phyloP scores from a whole-genome alignment of 768 basidiomycete genomes.

The Lepiota venenata region DNA sequence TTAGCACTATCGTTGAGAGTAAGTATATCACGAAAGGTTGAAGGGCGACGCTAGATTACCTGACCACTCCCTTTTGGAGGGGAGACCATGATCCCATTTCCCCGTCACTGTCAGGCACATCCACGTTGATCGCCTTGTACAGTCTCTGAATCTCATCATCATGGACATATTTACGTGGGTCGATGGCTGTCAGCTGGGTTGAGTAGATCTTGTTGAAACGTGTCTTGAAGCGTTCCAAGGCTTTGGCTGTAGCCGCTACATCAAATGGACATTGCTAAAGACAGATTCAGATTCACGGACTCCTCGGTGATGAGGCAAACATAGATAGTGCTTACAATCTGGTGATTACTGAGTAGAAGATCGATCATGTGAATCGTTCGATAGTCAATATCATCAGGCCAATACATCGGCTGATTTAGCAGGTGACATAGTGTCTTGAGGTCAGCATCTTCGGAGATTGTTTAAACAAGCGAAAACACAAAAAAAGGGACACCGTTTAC shows the following conservation, averaged over 20 bases:
- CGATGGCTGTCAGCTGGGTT: constrained; percentile 36
- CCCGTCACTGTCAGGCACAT: constrained; percentile 12
- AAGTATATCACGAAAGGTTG: background rate
- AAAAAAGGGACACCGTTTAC: constrained; percentile 22
- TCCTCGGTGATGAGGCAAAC: background rate
- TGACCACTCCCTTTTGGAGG: background rate
- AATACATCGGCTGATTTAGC: constrained; percentile 50
- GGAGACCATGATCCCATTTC: constrained; percentile 9
- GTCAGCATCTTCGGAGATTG: constrained; percentile 42
- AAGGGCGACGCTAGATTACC: background rate
- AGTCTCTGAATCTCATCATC: constrained; percentile 26
- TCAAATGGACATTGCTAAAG: constrained; percentile 57
- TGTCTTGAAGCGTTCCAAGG: constrained; percentile 51
- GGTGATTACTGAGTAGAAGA: constrained; percentile 46
- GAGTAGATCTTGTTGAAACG: constrained; percentile 40
- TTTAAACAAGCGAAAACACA: background rate
- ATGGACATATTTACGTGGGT: constrained; percentile 31
- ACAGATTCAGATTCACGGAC: constrained; percentile 2
- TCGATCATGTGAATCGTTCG: constrained; percentile 43
- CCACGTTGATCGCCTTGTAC: constrained; percentile 14
- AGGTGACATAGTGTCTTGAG: constrained; percentile 64
- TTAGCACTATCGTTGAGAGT: constrained; percentile 1
- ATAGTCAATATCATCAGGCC: constrained; percentile 35
- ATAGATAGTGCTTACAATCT: constrained; percentile 35
- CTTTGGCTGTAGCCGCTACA: constrained; percentile 49